Conservation (phyloP, 345 rosid genomes). For the Pistacia vera region DNA sequence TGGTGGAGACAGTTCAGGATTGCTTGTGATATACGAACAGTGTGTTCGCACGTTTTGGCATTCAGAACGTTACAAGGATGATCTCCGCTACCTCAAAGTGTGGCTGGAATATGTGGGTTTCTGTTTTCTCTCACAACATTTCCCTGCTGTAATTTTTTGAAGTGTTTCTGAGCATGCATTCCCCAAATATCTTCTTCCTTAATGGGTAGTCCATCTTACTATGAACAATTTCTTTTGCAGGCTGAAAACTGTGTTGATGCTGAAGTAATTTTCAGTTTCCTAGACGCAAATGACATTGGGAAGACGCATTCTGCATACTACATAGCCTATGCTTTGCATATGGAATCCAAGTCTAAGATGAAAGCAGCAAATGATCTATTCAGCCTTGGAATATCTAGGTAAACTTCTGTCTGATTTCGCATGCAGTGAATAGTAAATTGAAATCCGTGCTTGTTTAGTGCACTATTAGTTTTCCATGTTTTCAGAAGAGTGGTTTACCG, state of each 20-base stretch:
- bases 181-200: background rate
- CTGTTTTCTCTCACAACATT: background rate
- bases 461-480: background rate
- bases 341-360: constrained; percentile 78
- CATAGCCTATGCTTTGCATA: constrained; percentile 63
- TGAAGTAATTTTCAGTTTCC: constrained; percentile 72
- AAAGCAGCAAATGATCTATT: constrained; percentile 80
- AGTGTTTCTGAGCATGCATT: background rate
- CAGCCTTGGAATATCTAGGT: constrained; percentile 76
- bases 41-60: constrained; percentile 93
- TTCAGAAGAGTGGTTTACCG: too few species aligned
- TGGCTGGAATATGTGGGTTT: constrained; percentile 91
- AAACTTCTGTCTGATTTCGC: constrained; percentile 2
- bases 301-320: constrained; percentile 64
- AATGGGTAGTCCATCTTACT: background rate
- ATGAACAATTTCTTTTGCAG: constrained; percentile 35
- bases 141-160: background rate
- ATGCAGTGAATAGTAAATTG: background rate
- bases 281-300: constrained; percentile 84
- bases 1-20: constrained; percentile 80
- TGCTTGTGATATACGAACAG: constrained; percentile 81
- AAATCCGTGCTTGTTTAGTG: background rate
- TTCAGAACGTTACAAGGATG: constrained; percentile 74
- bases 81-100: constrained; percentile 93
- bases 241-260: constrained; percentile 85